A percentile compares a stretch with the other conserved stretches of the same genome.
These are phyloP conservation scores for Chlorella sp. DNA, from an alignment of 139 green algal species.

Conservation along the genomic window DNA sequence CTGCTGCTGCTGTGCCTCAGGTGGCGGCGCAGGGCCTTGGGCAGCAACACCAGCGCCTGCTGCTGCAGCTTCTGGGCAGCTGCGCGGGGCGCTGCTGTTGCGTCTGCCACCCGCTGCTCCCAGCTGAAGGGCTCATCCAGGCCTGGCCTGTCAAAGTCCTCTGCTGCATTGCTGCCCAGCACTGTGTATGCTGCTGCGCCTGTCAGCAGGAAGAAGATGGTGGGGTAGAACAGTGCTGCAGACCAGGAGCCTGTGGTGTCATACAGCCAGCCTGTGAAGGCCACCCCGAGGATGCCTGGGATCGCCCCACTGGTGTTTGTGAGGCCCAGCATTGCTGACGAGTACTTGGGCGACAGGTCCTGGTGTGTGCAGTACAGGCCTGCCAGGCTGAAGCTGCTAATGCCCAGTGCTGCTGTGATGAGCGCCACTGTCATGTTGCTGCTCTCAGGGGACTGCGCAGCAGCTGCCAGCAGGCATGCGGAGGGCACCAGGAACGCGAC, in stretches of 20 bases:
- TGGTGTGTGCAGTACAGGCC: slow-evolving; percentile 96
- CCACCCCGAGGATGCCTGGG: slow-evolving; percentile 88
- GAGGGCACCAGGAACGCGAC: slow-evolving; percentile 53
- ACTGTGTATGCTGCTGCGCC: too few relatives aligned
- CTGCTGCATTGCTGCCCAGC: too few relatives aligned
- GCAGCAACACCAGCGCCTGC: too few relatives aligned
- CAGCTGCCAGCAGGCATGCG: not conserved
- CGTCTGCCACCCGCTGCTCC: too few relatives aligned
- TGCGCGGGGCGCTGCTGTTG: too few relatives aligned
- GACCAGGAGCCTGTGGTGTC: slow-evolving; percentile 67
- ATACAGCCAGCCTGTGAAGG: slow-evolving; percentile 52
- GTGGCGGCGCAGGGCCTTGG: too few relatives aligned
- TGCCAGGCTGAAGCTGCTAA: slow-evolving; percentile 71
- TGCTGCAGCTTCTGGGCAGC: too few relatives aligned
- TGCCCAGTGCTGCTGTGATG: slow-evolving; percentile 69
- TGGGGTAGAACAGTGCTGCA: slow-evolving; percentile 74
- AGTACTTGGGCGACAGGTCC: slow-evolving; percentile 68
- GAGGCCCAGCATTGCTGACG: slow-evolving; percentile 82
- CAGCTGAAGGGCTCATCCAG: too few relatives aligned
- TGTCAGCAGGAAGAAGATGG: too few relatives aligned
- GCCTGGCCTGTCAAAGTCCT: too few relatives aligned
- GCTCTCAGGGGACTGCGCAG: not conserved
- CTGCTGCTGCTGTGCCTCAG: too few relatives aligned
- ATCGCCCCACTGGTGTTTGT: slow-evolving; percentile 88
- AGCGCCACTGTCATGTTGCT: slow-evolving; percentile 26